These are phyloP conservation scores for Starmerella roubikii DNA, from an alignment of 805 yeast species.

Conservation along the genomic window DNA sequence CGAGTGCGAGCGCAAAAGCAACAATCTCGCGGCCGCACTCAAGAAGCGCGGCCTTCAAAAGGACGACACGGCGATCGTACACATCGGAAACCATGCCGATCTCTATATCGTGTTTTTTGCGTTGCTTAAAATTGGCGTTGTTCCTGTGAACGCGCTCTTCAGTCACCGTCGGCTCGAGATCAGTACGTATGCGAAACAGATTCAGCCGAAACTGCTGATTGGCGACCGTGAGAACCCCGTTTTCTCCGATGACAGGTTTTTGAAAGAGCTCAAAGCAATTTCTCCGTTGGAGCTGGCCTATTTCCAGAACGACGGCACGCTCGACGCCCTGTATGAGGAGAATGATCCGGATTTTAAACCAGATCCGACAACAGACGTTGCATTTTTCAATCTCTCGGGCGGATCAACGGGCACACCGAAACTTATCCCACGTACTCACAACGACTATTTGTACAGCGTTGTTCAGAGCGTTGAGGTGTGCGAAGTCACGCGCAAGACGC, in stretches of 20 bases:
- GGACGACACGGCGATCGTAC: conserved; percentile 12
- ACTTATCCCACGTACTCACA: conserved; percentile 15
- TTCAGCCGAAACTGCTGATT: conserved; percentile 10
- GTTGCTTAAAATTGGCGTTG: conserved; percentile 8
- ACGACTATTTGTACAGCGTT: conserved; percentile 14
- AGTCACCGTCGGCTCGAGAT: conserved; percentile 14
- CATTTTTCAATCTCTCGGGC: conserved; percentile 13
- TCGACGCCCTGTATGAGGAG: background rate
- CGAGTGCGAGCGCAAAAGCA: conserved; percentile 1
- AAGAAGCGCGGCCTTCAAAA: conserved; percentile 4
- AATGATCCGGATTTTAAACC: background rate
- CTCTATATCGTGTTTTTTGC: conserved; percentile 12
- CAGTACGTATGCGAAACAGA: conserved; percentile 7
- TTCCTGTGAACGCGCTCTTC: conserved; percentile 11
- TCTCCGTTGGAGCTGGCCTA: conserved; percentile 1
- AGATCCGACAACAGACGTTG: conserved; percentile 10
- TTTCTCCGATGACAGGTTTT: conserved; percentile 5
- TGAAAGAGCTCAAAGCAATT: conserved; percentile 1
- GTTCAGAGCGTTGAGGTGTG: conserved; percentile 11
- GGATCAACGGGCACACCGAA: conserved; percentile 15
- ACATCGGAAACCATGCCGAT: conserved; percentile 9
- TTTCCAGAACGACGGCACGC: conserved; percentile 1
- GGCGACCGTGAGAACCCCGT: conserved; percentile 11
- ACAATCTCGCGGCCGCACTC: conserved; percentile 2
- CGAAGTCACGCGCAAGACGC: conserved; percentile 1